Conservation (phyloP, 225 moss, liverwort and hornwort genomes). For the Sphagnum tenellum region DNA sequence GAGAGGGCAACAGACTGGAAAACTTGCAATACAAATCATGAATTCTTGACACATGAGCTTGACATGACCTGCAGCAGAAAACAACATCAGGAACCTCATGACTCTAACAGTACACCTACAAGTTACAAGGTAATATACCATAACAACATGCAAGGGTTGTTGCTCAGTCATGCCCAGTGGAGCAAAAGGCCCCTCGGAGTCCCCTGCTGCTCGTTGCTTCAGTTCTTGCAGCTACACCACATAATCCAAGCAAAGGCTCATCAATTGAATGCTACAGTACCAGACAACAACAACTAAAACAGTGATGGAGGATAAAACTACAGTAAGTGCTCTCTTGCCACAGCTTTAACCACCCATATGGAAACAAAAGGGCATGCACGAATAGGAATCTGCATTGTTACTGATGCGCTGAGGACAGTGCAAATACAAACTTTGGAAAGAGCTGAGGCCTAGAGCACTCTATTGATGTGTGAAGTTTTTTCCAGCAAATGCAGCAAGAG, state of each 20-base stretch:
- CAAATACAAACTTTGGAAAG: no score
- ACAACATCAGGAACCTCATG: not conserved
- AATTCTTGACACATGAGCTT: not conserved
- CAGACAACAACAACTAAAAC: not conserved
- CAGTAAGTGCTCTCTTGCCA: no score
- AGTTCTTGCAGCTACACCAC: constrained; percentile 70
- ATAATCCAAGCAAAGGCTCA: not conserved
- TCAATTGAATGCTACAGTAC: not conserved
- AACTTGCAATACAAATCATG: not conserved
- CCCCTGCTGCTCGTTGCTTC: constrained; percentile 87
- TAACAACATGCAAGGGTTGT: constrained; percentile 93
- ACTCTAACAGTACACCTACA: not conserved
- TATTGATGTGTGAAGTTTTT: no score
- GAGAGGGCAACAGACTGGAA: not conserved
- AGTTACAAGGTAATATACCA: constrained; percentile 34
- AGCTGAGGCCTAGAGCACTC: no score
- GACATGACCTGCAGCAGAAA: not conserved
- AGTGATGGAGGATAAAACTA: no score
- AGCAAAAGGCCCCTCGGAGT: constrained; percentile 55
- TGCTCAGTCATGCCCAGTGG: constrained; percentile 91
- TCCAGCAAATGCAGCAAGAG: no score
- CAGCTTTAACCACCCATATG: not conserved
- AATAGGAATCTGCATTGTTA: not conserved
- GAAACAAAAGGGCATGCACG: not conserved
- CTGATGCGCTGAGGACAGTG: not conserved